Base-by-base conservation (phyloP, 106 monocot species). In the Phalaenopsis equestris region DNA sequence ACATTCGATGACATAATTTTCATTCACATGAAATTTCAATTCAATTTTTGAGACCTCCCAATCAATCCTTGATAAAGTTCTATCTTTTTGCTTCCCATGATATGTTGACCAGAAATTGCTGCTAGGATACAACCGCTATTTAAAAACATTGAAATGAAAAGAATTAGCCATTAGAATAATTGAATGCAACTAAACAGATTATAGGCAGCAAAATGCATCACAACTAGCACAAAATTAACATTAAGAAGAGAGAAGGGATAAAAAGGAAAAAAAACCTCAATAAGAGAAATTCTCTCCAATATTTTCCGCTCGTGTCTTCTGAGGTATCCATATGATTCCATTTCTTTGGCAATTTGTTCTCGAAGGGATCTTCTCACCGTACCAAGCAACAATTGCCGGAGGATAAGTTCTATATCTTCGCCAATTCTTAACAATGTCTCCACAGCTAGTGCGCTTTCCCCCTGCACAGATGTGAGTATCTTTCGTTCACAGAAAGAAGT, bases 291-390 rank as follows among this genome's bases (percentile, higher is more conserved):
- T 64, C 61, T 90, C 73, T 93, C 94, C 77, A 99, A 83, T 75
- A 67, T 90, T 72, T 83, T 84, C 78, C 72, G 58, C 78, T 99
- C 98, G 41, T 86, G 72, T 49, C 82, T 67, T 83, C 86, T 90
- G 77, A 99, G 78, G 65, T 87, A 91, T 73, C 85, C 92, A 80
- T 81, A 41, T 46, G 38, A 83, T 67, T 88, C 89, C 92, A 99
- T 94, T 87, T 91, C 92, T 72, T 90, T 83, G 16, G 83, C 77
- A 90, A 93, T 85, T 83, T 82, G 86, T 85, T 49, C 47, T 18
- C 98, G 86, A 76, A 99, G 86, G 67, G 92, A 88, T 80, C 91
- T 91, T 79, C 93, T 91, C 39, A 99, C 73, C 16, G 98, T 93
- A 78, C 98, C 93, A 89, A 93, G 87, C 47, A 93, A 81, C 24